Base-by-base conservation (phyloP, 1,139 yeast species). In the Candida tropicalis region DNA sequence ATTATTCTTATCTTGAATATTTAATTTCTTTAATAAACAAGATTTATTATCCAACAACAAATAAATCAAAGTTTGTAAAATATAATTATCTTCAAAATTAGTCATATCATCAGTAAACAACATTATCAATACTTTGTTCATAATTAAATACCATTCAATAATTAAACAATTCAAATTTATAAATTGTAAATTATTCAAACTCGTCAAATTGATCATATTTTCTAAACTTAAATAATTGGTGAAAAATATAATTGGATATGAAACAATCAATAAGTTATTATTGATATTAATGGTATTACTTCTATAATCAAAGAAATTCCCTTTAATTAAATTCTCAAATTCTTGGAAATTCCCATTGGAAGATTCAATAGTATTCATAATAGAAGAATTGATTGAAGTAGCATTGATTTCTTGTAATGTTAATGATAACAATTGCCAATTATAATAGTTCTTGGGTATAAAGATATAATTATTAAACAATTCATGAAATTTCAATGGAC, bases 401-500 rank as follows among this genome's bases (percentile, higher is more conserved):
- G 51, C 50, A 37, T 69, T 62, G 50, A 64, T 62, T 47, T 76
- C 81, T 43, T 69, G 67, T 27, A 75, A 52, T 0, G 78, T 65
- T 15, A 73, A 56, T 16, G 58, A 52, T 29, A 77, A 57, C 17
- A 76, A 56, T 13, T 63, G 59, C 77, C 79, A 74, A 44, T 74
- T 70, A 43, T 61, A 63, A 22, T 58, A 60, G 22, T 62, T 54
- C 1, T 58, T 48, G 2, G 79, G 78, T 12, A 69, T 56, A 45
- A 73, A 69, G 12, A 73, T 56, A 48, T 74, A 74, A 46, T 64
- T 66, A 41, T 68, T 66, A 27, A 75, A 58, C 40, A 75, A 58
- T 47, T 74, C 78, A 35, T 71, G 74, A 47, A 71, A 73, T 43
- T 70, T 71, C 20, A 64, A 53, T 0, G 81, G 79, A 42, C 78